Percentiles rank a stretch among this genome's conserved stretches.
These are phyloP conservation scores for Artemisia tridentata DNA, from an alignment of 129 eudicot genomes.

Conservation along the genomic window DNA sequence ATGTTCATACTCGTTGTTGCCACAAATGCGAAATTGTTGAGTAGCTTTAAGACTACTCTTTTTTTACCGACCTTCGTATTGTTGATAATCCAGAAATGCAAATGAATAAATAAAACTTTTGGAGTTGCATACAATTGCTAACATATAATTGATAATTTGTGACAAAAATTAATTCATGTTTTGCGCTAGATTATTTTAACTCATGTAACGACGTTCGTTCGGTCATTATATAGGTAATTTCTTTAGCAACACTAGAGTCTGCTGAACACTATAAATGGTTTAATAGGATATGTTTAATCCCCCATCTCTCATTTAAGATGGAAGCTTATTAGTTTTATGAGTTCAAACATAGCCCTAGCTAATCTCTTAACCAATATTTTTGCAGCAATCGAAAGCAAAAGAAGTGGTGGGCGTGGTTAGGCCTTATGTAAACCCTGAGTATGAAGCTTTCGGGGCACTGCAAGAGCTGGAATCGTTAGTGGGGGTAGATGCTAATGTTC, in stretches of 20 bases:
- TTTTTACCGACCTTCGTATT: not conserved
- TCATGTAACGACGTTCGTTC: too few species aligned
- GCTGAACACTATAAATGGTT: too few species aligned
- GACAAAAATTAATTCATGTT: too few species aligned
- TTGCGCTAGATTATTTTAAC: too few species aligned
- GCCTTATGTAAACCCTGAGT: conserved; percentile 43
- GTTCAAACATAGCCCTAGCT: not conserved
- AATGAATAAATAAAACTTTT: too few species aligned
- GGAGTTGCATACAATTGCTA: too few species aligned
- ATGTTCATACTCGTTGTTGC: not conserved
- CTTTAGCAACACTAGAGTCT: too few species aligned
- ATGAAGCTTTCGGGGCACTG: conserved; percentile 44
- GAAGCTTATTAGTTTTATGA: not conserved
- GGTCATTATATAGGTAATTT: too few species aligned
- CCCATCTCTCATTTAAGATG: not conserved
- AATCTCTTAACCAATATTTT: not conserved
- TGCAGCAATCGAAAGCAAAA: conserved; percentile 57
- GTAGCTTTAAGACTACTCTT: not conserved
- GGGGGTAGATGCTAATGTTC: conserved; percentile 21
- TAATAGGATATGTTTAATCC: too few species aligned
- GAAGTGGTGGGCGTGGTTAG: conserved; percentile 38
- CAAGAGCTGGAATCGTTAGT: conserved; percentile 55
- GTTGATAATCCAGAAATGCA: not conserved
- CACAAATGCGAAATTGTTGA: too few species aligned
- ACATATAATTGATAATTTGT: too few species aligned